phyloP scores from a whole-genome alignment of 805 yeast genomes.

The Clavispora fructus region DNA sequence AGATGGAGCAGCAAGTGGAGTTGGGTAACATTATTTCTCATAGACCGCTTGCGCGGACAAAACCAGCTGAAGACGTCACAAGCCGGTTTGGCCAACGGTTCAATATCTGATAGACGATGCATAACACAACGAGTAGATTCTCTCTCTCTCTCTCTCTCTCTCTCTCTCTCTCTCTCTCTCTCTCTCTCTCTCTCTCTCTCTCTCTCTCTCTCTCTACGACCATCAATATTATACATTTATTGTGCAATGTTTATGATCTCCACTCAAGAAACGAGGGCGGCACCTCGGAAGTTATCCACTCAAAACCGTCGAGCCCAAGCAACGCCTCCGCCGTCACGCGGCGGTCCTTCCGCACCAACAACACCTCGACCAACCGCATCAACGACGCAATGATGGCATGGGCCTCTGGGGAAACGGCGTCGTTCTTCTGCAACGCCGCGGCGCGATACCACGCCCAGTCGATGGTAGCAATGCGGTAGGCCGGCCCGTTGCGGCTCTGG shows the following conservation, averaged over 20 bases:
- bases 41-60: not conserved
- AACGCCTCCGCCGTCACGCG: constrained; percentile 19
- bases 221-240: not conserved
- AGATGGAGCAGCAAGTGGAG: not conserved
- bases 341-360: constrained; percentile 36
- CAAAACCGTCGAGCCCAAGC: constrained; percentile 14
- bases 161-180: constrained; percentile 1
- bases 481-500: constrained; percentile 47
- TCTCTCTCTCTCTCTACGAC: not conserved
- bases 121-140: not conserved
- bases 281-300: constrained; percentile 21
- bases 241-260: not conserved
- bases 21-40: not conserved
- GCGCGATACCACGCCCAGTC: constrained; percentile 82
- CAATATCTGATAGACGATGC: not conserved
- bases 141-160: constrained; percentile 1
- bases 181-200: constrained; percentile 1
- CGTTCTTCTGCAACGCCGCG: constrained; percentile 5
- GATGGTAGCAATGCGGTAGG: constrained; percentile 87
- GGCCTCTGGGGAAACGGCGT: constrained; percentile 3
- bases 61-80: not conserved
- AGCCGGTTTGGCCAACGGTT: not conserved
- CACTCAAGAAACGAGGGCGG: constrained; percentile 7
- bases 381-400: constrained; percentile 13
- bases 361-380: constrained; percentile 24